Percentiles rank a stretch among this genome's conserved stretches.
phyloP scores from a whole-genome alignment of 768 basidiomycete species.

The Mycena indigotica region DNA sequence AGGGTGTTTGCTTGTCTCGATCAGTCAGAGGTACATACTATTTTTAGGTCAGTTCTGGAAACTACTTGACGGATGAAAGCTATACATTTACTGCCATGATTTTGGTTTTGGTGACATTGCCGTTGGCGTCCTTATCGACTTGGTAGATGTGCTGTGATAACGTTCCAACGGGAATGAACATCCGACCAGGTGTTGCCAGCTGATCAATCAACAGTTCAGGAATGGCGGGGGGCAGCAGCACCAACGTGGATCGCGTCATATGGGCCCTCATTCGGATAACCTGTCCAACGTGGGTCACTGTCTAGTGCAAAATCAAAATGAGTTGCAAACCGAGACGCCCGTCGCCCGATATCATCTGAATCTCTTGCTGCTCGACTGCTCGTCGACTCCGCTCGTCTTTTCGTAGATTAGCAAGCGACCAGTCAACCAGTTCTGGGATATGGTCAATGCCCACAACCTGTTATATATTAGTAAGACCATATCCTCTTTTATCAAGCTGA shows the following conservation, averaged over 20 bases:
- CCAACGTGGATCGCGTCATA: conserved; percentile 93
- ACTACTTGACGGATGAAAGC: conserved; percentile 8
- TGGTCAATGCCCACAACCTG: conserved; percentile 94
- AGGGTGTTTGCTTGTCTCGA: conserved; percentile 41
- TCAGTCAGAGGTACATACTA: conserved; percentile 52
- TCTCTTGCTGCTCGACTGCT: conserved; percentile 53
- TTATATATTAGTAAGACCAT: too few relatives aligned
- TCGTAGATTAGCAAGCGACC: conserved; percentile 68
- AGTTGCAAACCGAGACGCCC: conserved; percentile 63
- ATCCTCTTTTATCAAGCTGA: too few relatives aligned
- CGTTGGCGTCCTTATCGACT: conserved; percentile 76
- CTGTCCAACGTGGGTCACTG: conserved; percentile 24
- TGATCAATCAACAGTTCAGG: conserved; percentile 78
- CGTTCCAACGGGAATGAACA: conserved; percentile 92
- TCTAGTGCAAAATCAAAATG: background rate
- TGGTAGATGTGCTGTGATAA: conserved; percentile 63
- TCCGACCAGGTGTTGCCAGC: conserved; percentile 71
- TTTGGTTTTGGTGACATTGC: conserved; percentile 60
- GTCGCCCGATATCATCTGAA: conserved; percentile 74
- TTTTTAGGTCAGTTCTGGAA: background rate
- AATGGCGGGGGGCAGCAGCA: conserved; percentile 78
- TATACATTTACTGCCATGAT: conserved; percentile 85
- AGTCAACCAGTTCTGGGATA: conserved; percentile 72
- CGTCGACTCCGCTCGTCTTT: conserved; percentile 58
- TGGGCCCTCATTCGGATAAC: conserved; percentile 51